Evolutionary conservation across 257 asterid genomes (phyloP).

Genomic region (Capsicum baccatum): DNA sequence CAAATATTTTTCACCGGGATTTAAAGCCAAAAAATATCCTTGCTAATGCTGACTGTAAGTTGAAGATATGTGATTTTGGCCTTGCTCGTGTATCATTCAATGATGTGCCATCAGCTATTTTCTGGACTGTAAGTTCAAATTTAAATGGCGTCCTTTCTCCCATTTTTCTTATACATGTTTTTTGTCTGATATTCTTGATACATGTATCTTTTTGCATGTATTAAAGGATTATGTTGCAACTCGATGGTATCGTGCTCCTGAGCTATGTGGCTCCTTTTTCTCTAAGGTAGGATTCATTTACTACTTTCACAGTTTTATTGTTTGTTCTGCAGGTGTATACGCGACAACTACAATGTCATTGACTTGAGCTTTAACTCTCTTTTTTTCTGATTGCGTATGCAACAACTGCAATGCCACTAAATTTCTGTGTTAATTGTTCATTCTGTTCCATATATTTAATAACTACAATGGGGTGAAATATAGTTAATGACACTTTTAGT

Average conservation of each 20-base stretch:
- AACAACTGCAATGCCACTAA: constrained; percentile 9
- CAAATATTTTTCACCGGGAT: constrained; percentile 93
- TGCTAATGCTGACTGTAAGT: constrained; percentile 95
- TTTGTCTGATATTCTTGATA: background rate
- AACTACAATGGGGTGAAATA: background rate
- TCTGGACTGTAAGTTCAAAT: constrained; percentile 80
- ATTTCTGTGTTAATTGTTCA: background rate
- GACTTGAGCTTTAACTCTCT: background rate
- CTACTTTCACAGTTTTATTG: background rate
- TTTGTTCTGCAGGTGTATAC: background rate
- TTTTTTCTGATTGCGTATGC: background rate
- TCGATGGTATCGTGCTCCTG: constrained; percentile 98
- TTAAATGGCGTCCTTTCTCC: constrained; percentile 24
- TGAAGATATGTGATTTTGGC: constrained; percentile 98
- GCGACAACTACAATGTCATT: constrained; percentile 10
- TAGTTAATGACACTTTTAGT: background rate
- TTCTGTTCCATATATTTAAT: constrained; percentile 15
- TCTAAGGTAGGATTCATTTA: constrained; percentile 70
- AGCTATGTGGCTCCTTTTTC: constrained; percentile 93
- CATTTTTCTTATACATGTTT: background rate
- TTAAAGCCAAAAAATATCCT: constrained; percentile 94
- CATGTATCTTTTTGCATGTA: constrained; percentile 23
- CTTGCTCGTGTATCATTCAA: constrained; percentile 95
- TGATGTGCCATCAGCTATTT: constrained; percentile 96
- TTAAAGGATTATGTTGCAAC: constrained; percentile 96